A percentile compares a stretch with the other conserved stretches of the same genome.
phyloP scores from a whole-genome alignment of 495 filamentous ascomycete genomes.

The Lophium mytilinum region DNA sequence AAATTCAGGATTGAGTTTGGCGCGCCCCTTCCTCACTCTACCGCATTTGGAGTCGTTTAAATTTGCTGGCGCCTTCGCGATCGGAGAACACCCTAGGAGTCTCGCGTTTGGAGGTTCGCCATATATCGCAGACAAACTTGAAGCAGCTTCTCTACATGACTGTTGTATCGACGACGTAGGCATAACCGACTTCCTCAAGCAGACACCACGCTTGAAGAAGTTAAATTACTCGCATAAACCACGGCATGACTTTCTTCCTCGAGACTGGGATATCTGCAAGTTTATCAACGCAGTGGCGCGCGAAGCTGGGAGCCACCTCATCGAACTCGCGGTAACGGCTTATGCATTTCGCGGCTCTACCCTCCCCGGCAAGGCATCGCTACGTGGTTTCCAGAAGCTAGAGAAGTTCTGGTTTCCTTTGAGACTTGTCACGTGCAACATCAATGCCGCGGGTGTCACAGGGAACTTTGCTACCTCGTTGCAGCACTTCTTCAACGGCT shows the following conservation, averaged over 20 bases:
- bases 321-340: slow-evolving; percentile 29
- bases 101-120: slow-evolving; percentile 16
- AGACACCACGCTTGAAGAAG: slow-evolving; percentile 30
- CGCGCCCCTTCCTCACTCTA: slow-evolving; percentile 28
- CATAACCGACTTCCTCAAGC: slow-evolving; percentile 34
- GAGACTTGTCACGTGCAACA: slow-evolving; percentile 32
- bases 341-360: slow-evolving; percentile 26
- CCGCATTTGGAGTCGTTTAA: slow-evolving; percentile 27
- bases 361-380: slow-evolving; percentile 29
- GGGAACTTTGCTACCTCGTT: slow-evolving; percentile 12
- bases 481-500: slow-evolving; percentile 12
- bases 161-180: slow-evolving; percentile 31
- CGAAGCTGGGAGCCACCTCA: slow-evolving; percentile 32
- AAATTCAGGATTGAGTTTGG: slow-evolving; percentile 24
- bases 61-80: slow-evolving; percentile 22
- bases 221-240: slow-evolving; percentile 30
- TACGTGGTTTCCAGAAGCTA: slow-evolving; percentile 31
- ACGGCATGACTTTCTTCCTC: slow-evolving; percentile 15
- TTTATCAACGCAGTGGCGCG: slow-evolving; percentile 32
- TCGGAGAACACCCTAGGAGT: slow-evolving; percentile 15
- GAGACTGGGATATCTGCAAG: slow-evolving; percentile 34
- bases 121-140: slow-evolving; percentile 24
- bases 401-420: slow-evolving; percentile 32
- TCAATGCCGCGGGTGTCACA: slow-evolving; percentile 16
- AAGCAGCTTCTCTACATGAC: slow-evolving; percentile 23